These are phyloP conservation scores for Ploettnerulaceae sp. DNA, from an alignment of 2,329 filamentous ascomycete species.

Conservation along the genomic window DNA sequence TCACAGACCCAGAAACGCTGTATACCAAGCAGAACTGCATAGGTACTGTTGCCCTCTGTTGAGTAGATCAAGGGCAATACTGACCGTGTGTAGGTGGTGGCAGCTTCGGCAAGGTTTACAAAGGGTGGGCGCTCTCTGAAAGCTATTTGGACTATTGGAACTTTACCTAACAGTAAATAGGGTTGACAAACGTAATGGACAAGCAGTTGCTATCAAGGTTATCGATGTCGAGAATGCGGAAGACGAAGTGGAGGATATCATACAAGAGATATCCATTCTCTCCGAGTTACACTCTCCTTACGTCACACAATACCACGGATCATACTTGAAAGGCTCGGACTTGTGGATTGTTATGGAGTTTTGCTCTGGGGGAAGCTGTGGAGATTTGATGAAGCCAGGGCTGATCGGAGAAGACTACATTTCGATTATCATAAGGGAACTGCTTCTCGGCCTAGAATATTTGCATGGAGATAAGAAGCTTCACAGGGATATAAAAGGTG, in stretches of 20 bases:
- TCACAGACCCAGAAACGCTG: slow-evolving; percentile 78
- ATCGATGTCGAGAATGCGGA: slow-evolving; percentile 99
- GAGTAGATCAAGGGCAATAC: slow-evolving; percentile 21
- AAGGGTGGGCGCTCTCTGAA: slow-evolving; percentile 59
- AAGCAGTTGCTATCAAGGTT: slow-evolving; percentile 95
- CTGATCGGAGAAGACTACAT: slow-evolving; percentile 92
- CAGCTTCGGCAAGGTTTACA: slow-evolving; percentile 98
- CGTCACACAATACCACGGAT: slow-evolving; percentile 96
- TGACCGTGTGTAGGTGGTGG: slow-evolving; percentile 64
- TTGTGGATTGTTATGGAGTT: slow-evolving; percentile 99
- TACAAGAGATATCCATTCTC: slow-evolving; percentile 95
- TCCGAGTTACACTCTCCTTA: slow-evolving; percentile 94
- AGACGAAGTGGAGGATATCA: slow-evolving; percentile 98
- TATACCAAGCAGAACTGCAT: slow-evolving; percentile 94
- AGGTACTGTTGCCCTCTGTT: slow-evolving; percentile 45
- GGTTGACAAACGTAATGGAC: slow-evolving; percentile 87
- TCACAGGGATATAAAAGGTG: slow-evolving; percentile 93
- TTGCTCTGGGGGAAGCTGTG: slow-evolving; percentile 93
- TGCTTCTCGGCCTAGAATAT: slow-evolving; percentile 87
- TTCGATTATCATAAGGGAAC: slow-evolving; percentile 86
- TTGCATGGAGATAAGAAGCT: slow-evolving; percentile 93
- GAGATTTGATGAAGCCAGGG: slow-evolving; percentile 91
- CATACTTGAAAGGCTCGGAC: slow-evolving; percentile 91
- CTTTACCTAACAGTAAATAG: slow-evolving; percentile 41
- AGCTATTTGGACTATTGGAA: slow-evolving; percentile 8